phyloP scores from a whole-genome alignment of 2,329 filamentous ascomycete genomes.

The Phyllosticta citribraziliensis region DNA sequence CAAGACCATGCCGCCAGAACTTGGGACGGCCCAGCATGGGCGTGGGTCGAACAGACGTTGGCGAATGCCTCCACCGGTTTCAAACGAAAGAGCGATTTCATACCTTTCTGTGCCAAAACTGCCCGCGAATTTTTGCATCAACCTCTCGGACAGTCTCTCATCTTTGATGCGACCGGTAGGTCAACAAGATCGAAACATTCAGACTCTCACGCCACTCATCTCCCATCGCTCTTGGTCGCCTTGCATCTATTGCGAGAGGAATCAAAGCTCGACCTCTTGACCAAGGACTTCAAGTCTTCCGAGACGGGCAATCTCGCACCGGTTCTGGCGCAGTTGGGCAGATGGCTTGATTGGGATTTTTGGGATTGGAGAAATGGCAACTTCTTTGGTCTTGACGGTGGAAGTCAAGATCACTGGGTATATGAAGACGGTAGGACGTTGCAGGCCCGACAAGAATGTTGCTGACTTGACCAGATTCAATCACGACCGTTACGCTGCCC shows the following conservation, averaged over 20 bases:
- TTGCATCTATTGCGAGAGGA: conserved; percentile 87
- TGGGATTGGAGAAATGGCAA: conserved; percentile 46
- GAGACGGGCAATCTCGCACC: conserved; percentile 51
- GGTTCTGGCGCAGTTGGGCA: conserved; percentile 67
- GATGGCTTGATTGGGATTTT: conserved; percentile 67
- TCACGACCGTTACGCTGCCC: conserved; percentile 14
- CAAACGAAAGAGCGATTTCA: conserved; percentile 19
- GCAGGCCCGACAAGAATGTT: too few species aligned
- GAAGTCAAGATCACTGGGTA: conserved; percentile 42
- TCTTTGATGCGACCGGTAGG: not conserved
- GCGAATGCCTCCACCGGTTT: conserved; percentile 11
- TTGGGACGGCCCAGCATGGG: conserved; percentile 25
- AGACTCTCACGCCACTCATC: conserved; percentile 30
- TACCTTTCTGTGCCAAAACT: conserved; percentile 20
- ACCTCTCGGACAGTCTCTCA: conserved; percentile 22
- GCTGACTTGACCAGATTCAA: conserved; percentile 3
- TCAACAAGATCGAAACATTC: conserved; percentile 5
- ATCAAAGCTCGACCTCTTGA: conserved; percentile 62
- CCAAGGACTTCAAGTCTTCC: conserved; percentile 37
- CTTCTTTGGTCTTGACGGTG: conserved; percentile 53
- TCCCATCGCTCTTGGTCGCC: conserved; percentile 57
- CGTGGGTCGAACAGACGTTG: conserved; percentile 20
- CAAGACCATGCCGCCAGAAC: conserved; percentile 19
- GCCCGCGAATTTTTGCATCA: conserved; percentile 27
- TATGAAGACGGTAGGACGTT: conserved; percentile 42